These are phyloP conservation scores for Rutstroemia sydowiana DNA, from an alignment of 2,329 filamentous ascomycete genomes.

Conservation along the genomic window DNA sequence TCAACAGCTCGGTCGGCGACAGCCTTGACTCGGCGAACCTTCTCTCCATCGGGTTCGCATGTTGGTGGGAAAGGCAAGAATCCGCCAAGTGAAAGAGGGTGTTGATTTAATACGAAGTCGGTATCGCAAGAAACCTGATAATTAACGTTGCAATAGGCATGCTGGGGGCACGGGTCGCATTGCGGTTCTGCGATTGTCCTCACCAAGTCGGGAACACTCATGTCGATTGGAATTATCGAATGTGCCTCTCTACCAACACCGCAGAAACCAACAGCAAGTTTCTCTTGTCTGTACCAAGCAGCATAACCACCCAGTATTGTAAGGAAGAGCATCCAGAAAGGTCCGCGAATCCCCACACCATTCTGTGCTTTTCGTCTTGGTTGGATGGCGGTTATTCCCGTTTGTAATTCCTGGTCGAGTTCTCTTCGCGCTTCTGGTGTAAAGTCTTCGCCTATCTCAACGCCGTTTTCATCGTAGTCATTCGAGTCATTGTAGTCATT, in stretches of 20 bases:
- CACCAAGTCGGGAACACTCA: slow-evolving; percentile 64
- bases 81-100: slow-evolving; percentile 76
- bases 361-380: slow-evolving; percentile 37
- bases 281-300: slow-evolving; percentile 87
- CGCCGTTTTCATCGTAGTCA: slow-evolving; percentile 36
- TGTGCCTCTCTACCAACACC: slow-evolving; percentile 64
- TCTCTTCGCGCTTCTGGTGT: slow-evolving; percentile 85
- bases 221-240: slow-evolving; percentile 38
- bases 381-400: slow-evolving; percentile 42
- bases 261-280: slow-evolving; percentile 93
- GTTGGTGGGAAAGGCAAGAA: slow-evolving; percentile 79
- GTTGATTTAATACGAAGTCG: slow-evolving; percentile 78
- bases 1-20: slow-evolving; percentile 86
- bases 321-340: slow-evolving; percentile 63
- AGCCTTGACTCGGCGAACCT: slow-evolving; percentile 75
- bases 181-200: slow-evolving; percentile 64
- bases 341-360: slow-evolving; percentile 49
- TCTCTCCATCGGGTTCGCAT: slow-evolving; percentile 92
- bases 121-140: slow-evolving; percentile 74
- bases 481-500: slow-evolving; percentile 31
- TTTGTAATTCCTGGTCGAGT: slow-evolving; percentile 59
- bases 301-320: slow-evolving; percentile 66
- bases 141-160: slow-evolving; percentile 80
- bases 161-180: slow-evolving; percentile 83
- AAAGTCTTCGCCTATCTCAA: slow-evolving; percentile 83